These are phyloP conservation scores for Capsicum chinense DNA, from an alignment of 257 asterid genomes.

Conservation along the genomic window DNA sequence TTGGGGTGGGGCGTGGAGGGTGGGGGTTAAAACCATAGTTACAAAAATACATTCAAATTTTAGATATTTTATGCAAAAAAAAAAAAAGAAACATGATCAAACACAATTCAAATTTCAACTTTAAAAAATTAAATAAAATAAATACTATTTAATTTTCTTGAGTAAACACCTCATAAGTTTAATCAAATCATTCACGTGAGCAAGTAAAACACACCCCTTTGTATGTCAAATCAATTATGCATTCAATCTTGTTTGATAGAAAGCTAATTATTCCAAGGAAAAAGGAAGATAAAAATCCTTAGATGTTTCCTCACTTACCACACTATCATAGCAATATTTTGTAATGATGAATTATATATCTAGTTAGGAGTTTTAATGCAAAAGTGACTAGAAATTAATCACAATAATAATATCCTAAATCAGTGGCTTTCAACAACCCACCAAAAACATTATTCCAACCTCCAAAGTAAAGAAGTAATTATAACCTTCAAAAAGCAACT, in stretches of 20 bases:
- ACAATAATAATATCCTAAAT: slow-evolving; percentile 46
- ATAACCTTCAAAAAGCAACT: slow-evolving; percentile 31
- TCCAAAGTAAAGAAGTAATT: slow-evolving; percentile 25
- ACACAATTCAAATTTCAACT: too few relatives aligned
- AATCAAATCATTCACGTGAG: not conserved
- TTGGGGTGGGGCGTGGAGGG: too few relatives aligned
- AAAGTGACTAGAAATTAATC: not conserved
- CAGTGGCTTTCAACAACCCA: slow-evolving; percentile 54
- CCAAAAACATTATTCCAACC: slow-evolving; percentile 32
- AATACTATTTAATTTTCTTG: too few relatives aligned
- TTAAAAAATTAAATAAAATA: too few relatives aligned
- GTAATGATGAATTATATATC: slow-evolving; percentile 13
- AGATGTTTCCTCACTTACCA: not conserved
- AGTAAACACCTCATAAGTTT: not conserved
- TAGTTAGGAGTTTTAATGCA: not conserved
- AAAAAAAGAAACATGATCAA: too few relatives aligned
- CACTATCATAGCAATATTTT: not conserved
- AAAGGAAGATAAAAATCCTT: not conserved
- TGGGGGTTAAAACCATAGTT: too few relatives aligned
- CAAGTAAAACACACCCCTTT: not conserved
- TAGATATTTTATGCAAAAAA: too few relatives aligned
- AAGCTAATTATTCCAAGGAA: not conserved
- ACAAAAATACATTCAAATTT: too few relatives aligned
- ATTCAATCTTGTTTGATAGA: not conserved
- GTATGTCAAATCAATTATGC: not conserved